Evolutionary conservation across 2,329 filamentous ascomycete species (phyloP), one percentile per base, ranked within the genome.

Genomic region (Fusarium sp.): DNA sequence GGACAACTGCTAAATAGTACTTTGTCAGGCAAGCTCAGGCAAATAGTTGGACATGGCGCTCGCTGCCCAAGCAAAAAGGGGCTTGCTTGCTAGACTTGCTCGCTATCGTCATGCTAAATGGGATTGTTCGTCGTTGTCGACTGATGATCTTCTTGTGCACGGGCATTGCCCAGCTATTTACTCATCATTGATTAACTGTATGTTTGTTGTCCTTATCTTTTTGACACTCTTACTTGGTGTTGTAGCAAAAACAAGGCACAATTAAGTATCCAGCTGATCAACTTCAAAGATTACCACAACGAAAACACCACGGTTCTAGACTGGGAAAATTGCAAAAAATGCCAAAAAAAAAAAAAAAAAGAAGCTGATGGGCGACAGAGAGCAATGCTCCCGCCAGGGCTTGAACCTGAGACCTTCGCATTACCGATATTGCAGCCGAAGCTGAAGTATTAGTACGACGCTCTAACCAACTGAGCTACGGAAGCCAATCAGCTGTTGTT

Each of bases 401-500:
- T 65, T 65, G 62, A 64, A 64, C 62, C 62, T 51, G 55, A 59
- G 62, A 31, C 62, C 62, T 64, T 64, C 62, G 62, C 62, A 64
- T 64, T 38, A 64, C 44, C 44, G 44, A 49, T 49, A 49, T 49
- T 49, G 24, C 44, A 49, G 44, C 49, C 31, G 40, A 40, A 46
- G 53, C 33, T 59, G 62, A 31, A 64, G 62, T 64, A 64, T 64
- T 64, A 64, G 62, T 64, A 64, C 62, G 62, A 64, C 62, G 62
- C 62, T 64, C 62, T 64, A 59, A 64, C 62, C 62, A 65, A 65
- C 62, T 65, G 62, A 65, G 62, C 62, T 65, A 14, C 64, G 57
- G 58, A 58, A 64, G 62, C 62, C 62, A 58, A 64, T 64, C 62
- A 64, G 53, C 62, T 64, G 51, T 64, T 64, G 40, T 36, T 64